Evolutionary conservation across 2,329 filamentous ascomycete genomes (phyloP), one percentile per base, ranked within the genome.

Genomic region (Macrophomina phaseolina): DNA sequence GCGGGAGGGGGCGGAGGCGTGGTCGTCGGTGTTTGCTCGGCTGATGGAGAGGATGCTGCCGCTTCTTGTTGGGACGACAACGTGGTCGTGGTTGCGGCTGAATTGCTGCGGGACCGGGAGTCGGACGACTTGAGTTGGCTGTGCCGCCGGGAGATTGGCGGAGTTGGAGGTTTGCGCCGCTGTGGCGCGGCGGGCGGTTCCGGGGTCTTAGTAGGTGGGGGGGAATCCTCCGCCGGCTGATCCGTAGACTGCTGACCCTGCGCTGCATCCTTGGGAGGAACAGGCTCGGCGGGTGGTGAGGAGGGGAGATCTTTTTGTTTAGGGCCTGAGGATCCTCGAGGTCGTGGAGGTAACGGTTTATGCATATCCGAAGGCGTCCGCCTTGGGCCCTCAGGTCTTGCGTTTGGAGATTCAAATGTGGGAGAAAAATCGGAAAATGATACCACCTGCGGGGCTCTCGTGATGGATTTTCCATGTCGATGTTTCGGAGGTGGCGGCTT

Each of bases 401-500:
- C 74, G 53, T 58, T 73, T 18, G 32, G 67, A 53, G 66, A 40
- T 16, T 18, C 23, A 69, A 67, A 38, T 70, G 67, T 70, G 68
- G 74, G 66, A 65, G 73, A 68, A 49, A 78, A 76, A 48, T 73
- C 74, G 18, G 74, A 73, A 45, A 78, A 78, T 1, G 77, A 71
- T 7, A 77, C 75, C 18, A 70, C 78, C 74, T 75, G 79, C 67
- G 74, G 81, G 71, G 67, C 82, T 79, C 80, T 68, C 70, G 89
- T 84, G 77, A 66, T 66, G 14, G 64, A 66, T 23, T 90, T 94
- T 4, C 92, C 92, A 79, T 94, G 91, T 65, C 91, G 87, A 62
- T 90, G 93, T 74, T 86, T 92, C 11, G 91, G 91, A 6, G 76
- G 73, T 28, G 91, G 91, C 14, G 90, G 90, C 69, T 87, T 87